Percentiles rank a stretch among this genome's conserved stretches.
phyloP scores from a whole-genome alignment of 2,329 filamentous ascomycete species.

The Cytospora paraplurivora region DNA sequence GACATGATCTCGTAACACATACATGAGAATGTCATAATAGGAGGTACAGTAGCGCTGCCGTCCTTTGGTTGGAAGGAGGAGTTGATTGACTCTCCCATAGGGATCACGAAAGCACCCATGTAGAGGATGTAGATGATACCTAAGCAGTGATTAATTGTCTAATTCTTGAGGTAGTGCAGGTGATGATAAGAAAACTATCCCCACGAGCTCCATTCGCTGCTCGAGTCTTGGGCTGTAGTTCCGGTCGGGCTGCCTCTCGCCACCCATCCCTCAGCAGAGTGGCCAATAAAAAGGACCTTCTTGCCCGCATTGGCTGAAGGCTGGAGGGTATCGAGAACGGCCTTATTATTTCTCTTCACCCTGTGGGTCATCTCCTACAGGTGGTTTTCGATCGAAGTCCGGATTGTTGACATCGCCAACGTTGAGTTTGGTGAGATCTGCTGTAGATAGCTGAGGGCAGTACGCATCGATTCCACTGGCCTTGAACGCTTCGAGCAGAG shows the following conservation, averaged over 20 bases:
- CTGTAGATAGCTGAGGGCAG: slow-evolving; percentile 40
- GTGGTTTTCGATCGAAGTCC: slow-evolving; percentile 34
- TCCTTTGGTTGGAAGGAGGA: slow-evolving; percentile 38
- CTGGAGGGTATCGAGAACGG: slow-evolving; percentile 22
- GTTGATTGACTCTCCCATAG: slow-evolving; percentile 36
- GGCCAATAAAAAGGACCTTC: slow-evolving; percentile 36
- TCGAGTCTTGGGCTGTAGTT: slow-evolving; percentile 34
- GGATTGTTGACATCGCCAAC: slow-evolving; percentile 32
- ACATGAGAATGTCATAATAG: slow-evolving; percentile 37
- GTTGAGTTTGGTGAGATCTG: slow-evolving; percentile 34
- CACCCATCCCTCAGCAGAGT: slow-evolving; percentile 40
- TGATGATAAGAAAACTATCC: slow-evolving; percentile 10
- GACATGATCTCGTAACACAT: not conserved
- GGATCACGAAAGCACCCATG: slow-evolving; percentile 37
- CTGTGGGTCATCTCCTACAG: slow-evolving; percentile 36
- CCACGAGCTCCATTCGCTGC: slow-evolving; percentile 29
- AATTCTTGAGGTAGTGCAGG: not conserved
- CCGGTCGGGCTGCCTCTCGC: slow-evolving; percentile 37
- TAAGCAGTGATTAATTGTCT: not conserved
- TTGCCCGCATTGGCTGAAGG: slow-evolving; percentile 33
- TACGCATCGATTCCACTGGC: slow-evolving; percentile 35
- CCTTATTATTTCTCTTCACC: slow-evolving; percentile 30
- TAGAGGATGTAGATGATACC: slow-evolving; percentile 36
- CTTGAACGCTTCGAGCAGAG: slow-evolving; percentile 33
- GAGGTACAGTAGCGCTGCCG: slow-evolving; percentile 30